phyloP scores from a whole-genome alignment of 805 yeast genomes.

The Candida stauntonica region DNA sequence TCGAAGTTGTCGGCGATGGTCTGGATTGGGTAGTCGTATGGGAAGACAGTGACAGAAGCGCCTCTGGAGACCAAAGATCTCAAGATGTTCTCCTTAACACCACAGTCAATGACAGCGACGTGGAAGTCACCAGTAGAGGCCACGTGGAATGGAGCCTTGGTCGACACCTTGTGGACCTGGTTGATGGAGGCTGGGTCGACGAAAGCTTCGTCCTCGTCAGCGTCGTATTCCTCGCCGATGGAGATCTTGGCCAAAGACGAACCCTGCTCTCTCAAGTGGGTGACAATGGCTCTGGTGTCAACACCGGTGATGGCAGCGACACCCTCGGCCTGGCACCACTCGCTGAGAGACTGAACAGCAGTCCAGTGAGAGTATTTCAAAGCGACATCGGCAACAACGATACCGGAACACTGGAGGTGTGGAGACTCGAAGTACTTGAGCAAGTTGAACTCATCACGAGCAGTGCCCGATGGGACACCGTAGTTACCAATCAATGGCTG shows the following conservation, averaged over 20 bases:
- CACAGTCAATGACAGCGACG: slow-evolving; percentile 94
- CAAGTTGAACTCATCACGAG: slow-evolving; percentile 77
- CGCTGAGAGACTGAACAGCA: slow-evolving; percentile 90
- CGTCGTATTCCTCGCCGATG: slow-evolving; percentile 87
- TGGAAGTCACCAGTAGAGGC: slow-evolving; percentile 64
- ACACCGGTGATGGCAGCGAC: slow-evolving; percentile 96
- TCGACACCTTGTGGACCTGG: slow-evolving; percentile 88
- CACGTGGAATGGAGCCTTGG: slow-evolving; percentile 92
- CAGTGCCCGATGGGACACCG: slow-evolving; percentile 89
- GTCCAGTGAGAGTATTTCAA: slow-evolving; percentile 99
- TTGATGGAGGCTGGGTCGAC: slow-evolving; percentile 88
- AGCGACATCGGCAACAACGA: slow-evolving; percentile 94
- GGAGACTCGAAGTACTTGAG: slow-evolving; percentile 92
- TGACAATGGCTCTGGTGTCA: slow-evolving; percentile 92
- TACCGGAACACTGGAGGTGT: slow-evolving; percentile 88
- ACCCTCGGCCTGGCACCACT: slow-evolving; percentile 96
- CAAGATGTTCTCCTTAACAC: slow-evolving; percentile 95
- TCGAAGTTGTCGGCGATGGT: slow-evolving; percentile 89
- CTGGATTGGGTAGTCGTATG: slow-evolving; percentile 90
- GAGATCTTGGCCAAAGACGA: slow-evolving; percentile 88
- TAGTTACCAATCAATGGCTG: slow-evolving; percentile 97
- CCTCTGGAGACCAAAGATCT: slow-evolving; percentile 94
- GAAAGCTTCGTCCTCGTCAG: slow-evolving; percentile 86
- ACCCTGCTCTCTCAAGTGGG: slow-evolving; percentile 92
- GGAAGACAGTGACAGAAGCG: slow-evolving; percentile 94